Conservation (phyloP, 805 yeast genomes). For the Candida coquimbonensis region DNA sequence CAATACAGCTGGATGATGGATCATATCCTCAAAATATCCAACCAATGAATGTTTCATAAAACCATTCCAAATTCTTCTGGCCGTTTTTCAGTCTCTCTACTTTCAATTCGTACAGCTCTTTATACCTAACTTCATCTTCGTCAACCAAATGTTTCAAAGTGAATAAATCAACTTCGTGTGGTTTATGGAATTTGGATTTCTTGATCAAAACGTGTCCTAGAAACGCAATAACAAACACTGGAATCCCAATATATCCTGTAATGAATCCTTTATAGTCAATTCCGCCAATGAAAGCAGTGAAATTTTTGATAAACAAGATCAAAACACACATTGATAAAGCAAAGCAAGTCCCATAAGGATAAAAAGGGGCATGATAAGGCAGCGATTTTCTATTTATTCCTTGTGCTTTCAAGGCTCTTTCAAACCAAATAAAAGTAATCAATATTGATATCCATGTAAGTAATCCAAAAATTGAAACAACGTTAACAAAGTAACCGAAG, state of each 20-base stretch:
- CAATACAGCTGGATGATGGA: too few relatives aligned
- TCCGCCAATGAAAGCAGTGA: conserved; percentile 59
- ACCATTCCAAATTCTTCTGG: conserved; percentile 35
- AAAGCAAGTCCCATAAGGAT: conserved; percentile 59
- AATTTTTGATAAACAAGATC: conserved; percentile 59
- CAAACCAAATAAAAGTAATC: conserved; percentile 59
- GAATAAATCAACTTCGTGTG: conserved; percentile 54
- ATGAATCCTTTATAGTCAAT: conserved; percentile 63
- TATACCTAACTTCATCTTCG: conserved; percentile 24
- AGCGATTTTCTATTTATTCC: conserved; percentile 51
- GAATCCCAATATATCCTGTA: conserved; percentile 73
- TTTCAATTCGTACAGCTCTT: conserved; percentile 20
- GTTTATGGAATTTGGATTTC: conserved; percentile 41
- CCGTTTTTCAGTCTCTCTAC: conserved; percentile 19
- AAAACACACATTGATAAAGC: conserved; percentile 48
- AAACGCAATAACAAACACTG: conserved; percentile 48
- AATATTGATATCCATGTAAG: conserved; percentile 70
- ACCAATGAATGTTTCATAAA: conserved; percentile 39
- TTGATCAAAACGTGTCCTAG: conserved; percentile 53
- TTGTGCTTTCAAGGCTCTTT: conserved; percentile 59
- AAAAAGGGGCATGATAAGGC: conserved; percentile 58
- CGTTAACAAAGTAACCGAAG: conserved; percentile 66
- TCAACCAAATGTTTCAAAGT: conserved; percentile 41
- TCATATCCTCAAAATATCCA: conserved; percentile 34
- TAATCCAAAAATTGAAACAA: conserved; percentile 69